Percentiles rank a stretch among this genome's conserved stretches.
Conservation (phyloP, 2,329 filamentous ascomycete species). For the Pseudonectria buxi region DNA sequence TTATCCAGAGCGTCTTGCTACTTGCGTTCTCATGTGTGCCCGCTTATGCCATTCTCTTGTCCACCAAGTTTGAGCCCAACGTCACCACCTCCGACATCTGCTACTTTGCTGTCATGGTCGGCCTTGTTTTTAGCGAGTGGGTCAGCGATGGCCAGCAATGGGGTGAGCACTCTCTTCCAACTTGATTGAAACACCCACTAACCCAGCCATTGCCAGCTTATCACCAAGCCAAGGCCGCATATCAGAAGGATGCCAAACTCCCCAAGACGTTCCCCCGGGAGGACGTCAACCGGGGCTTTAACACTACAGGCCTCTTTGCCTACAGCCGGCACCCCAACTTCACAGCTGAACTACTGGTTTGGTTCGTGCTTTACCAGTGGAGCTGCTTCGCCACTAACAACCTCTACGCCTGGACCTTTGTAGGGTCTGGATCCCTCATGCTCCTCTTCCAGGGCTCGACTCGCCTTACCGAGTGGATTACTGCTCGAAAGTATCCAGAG, state of each 20-base stretch:
- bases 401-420: conserved; percentile 70
- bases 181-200: neutral
- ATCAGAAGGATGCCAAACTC: conserved; percentile 66
- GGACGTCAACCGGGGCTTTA: conserved; percentile 86
- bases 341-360: conserved; percentile 82
- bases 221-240: conserved; percentile 73
- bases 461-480: conserved; percentile 77
- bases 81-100: conserved; percentile 39
- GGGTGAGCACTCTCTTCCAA: conserved; percentile 42
- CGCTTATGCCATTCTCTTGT: conserved; percentile 74
- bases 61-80: conserved; percentile 54
- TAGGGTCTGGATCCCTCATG: conserved; percentile 64
- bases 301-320: conserved; percentile 76
- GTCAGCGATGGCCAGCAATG: conserved; percentile 92
- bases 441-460: conserved; percentile 86
- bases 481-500: conserved; percentile 75
- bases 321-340: conserved; percentile 95
- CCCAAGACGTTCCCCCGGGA: conserved; percentile 57
- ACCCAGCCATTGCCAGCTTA: conserved; percentile 49
- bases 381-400: conserved; percentile 65
- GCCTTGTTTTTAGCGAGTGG: conserved; percentile 59
- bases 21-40: conserved; percentile 68
- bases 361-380: conserved; percentile 87
- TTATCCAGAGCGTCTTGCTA: conserved; percentile 75
- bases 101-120: conserved; percentile 41